Evolutionary conservation across 2,329 filamentous ascomycete genomes (phyloP).

Genomic region (Lojkania enalia): DNA sequence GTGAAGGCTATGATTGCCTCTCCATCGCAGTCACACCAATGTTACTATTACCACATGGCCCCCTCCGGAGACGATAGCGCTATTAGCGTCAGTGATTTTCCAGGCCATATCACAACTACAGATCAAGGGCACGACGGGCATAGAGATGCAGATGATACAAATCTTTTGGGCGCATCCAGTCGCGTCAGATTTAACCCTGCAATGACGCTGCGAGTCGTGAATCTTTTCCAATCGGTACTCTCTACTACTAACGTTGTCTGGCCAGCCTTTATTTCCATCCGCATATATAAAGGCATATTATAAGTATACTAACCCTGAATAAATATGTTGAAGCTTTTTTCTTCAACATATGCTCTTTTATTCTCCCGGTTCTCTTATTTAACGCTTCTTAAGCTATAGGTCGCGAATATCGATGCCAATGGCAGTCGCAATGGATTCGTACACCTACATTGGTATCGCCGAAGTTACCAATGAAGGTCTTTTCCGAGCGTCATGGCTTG

Average conservation of each 20-base stretch:
- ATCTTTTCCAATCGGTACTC: slow-evolving; percentile 1
- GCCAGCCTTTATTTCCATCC: too few species aligned
- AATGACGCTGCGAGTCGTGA: slow-evolving; percentile 20
- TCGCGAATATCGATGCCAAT: slow-evolving; percentile 68
- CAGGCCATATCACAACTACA: neutral
- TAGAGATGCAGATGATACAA: neutral
- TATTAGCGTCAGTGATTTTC: slow-evolving; percentile 3
- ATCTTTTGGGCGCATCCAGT: neutral
- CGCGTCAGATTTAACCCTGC: slow-evolving; percentile 16
- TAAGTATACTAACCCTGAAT: slow-evolving; percentile 1
- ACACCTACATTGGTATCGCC: slow-evolving; percentile 70
- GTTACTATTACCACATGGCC: slow-evolving; percentile 24
- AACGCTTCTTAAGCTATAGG: slow-evolving; percentile 71
- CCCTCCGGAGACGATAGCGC: slow-evolving; percentile 15
- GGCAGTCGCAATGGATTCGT: slow-evolving; percentile 66
- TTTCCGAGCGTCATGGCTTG: slow-evolving; percentile 67
- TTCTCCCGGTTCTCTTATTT: slow-evolving; percentile 68
- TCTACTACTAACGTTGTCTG: neutral
- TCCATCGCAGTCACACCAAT: too few species aligned
- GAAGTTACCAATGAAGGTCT: slow-evolving; percentile 75
- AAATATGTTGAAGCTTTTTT: slow-evolving; percentile 60
- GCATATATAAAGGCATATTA: too few species aligned
- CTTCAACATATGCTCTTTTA: slow-evolving; percentile 66
- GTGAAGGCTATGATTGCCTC: too few species aligned
- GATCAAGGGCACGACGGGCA: neutral